These are phyloP conservation scores for Suillus decipiens DNA, from an alignment of 768 basidiomycete species.

Conservation along the genomic window DNA sequence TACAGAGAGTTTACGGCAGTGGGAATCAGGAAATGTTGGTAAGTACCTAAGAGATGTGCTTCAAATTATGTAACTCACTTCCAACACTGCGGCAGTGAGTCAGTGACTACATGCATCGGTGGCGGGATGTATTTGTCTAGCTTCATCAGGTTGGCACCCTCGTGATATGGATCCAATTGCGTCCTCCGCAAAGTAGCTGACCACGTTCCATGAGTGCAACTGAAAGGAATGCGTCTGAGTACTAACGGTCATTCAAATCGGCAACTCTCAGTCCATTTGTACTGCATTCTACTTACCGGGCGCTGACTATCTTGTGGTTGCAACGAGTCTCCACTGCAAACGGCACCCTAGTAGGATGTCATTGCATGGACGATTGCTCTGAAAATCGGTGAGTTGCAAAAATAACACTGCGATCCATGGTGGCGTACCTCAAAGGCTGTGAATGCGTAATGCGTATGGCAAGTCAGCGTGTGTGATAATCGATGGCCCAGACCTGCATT, in stretches of 20 bases:
- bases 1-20: conserved; percentile 68
- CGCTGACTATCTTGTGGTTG: conserved; percentile 96
- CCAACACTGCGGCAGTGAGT: conserved; percentile 86
- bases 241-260: conserved; percentile 46
- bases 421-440: not conserved
- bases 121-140: conserved; percentile 95
- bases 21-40: conserved; percentile 47
- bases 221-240: conserved; percentile 68
- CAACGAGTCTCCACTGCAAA: conserved; percentile 71
- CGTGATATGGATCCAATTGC: conserved; percentile 62
- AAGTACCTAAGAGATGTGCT: conserved; percentile 8
- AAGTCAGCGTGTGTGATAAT: not conserved
- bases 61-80: conserved; percentile 52
- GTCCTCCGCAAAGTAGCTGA: conserved; percentile 70
- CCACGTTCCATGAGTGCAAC: conserved; percentile 67
- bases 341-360: conserved; percentile 61
- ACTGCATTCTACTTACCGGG: conserved; percentile 52
- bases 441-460: not conserved
- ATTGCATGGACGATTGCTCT: conserved; percentile 83
- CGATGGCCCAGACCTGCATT: not conserved
- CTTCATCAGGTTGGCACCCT: conserved; percentile 70
- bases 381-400: conserved; percentile 12
- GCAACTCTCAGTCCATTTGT: conserved; percentile 9
- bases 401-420: not conserved
- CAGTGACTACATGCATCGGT: conserved; percentile 89